Percentiles rank a stretch among this genome's conserved stretches.
These are phyloP conservation scores for Oryza glumipatula DNA, from an alignment of 176 grass and related monocot genomes.

Conservation along the genomic window DNA sequence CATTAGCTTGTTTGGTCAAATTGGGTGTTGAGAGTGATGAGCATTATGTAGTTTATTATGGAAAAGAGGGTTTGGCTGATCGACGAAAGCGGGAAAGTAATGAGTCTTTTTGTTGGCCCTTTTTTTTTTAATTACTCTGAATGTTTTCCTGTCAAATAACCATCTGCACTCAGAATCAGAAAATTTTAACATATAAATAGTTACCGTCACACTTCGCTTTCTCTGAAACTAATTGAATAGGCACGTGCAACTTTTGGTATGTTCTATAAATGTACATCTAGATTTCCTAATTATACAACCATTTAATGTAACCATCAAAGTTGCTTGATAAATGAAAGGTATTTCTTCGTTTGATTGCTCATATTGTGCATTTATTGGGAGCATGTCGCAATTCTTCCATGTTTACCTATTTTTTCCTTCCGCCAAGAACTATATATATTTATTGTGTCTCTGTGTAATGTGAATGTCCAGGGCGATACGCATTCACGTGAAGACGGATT, in stretches of 20 bases:
- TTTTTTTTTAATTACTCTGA: background rate
- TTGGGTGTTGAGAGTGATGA: no score
- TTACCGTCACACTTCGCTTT: background rate
- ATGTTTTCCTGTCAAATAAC: background rate
- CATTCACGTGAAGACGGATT: conserved; percentile 59
- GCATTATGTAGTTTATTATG: background rate
- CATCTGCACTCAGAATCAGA: background rate
- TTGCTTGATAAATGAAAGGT: background rate
- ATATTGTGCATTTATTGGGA: background rate
- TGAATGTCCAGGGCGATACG: conserved; percentile 50
- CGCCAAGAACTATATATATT: background rate
- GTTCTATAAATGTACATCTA: background rate
- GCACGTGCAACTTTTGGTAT: background rate
- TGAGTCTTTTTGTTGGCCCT: background rate
- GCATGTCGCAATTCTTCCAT: background rate
- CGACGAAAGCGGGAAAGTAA: no score
- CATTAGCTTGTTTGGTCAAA: background rate
- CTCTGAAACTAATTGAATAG: background rate
- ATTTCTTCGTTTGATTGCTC: background rate
- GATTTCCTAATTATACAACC: background rate
- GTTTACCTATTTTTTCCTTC: background rate
- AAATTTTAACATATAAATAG: background rate
- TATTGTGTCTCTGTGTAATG: conserved; percentile 18
- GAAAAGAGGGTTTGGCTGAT: background rate
- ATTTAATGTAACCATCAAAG: background rate